These are phyloP conservation scores for Orbilia ellipsospora DNA, from an alignment of 2,329 filamentous ascomycete genomes.

Conservation along the genomic window DNA sequence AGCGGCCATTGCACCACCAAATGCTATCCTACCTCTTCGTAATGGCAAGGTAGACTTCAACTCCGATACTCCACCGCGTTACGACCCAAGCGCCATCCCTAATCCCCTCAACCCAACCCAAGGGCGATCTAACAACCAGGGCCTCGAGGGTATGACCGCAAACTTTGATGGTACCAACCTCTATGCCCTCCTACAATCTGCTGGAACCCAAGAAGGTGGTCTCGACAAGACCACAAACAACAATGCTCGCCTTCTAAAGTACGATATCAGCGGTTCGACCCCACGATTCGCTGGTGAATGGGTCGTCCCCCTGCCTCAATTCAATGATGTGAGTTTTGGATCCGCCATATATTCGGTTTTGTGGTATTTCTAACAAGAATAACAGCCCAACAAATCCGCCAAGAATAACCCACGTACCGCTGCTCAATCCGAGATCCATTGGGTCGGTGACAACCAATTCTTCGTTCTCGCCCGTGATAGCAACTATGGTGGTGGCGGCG, in stretches of 20 bases:
- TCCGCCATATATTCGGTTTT: background rate
- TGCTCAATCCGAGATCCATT: conserved; percentile 76
- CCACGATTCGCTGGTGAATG: conserved; percentile 70
- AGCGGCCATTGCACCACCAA: conserved; percentile 72
- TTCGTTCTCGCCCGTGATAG: conserved; percentile 75
- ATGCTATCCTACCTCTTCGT: conserved; percentile 73
- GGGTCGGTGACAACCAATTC: conserved; percentile 73
- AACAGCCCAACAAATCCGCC: conserved; percentile 59
- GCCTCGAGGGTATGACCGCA: conserved; percentile 77
- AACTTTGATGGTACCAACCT: conserved; percentile 72
- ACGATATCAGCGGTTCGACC: conserved; percentile 68
- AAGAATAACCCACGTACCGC: conserved; percentile 69
- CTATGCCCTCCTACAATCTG: conserved; percentile 75
- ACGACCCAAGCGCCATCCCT: conserved; percentile 66
- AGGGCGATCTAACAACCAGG: conserved; percentile 78
- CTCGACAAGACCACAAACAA: conserved; percentile 68
- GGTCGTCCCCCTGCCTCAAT: conserved; percentile 73
- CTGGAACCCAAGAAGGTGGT: conserved; percentile 72
- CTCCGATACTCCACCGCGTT: conserved; percentile 72
- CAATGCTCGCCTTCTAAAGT: conserved; percentile 73
- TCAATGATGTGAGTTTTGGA: conserved; percentile 63
- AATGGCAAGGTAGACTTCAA: conserved; percentile 71
- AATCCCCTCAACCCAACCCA: conserved; percentile 70
- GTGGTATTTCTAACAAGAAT: background rate
- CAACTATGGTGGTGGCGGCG: conserved; percentile 68